Evolutionary conservation across 2,329 filamentous ascomycete species (phyloP).

Genomic region (Paraphoma chrysanthemicola): DNA sequence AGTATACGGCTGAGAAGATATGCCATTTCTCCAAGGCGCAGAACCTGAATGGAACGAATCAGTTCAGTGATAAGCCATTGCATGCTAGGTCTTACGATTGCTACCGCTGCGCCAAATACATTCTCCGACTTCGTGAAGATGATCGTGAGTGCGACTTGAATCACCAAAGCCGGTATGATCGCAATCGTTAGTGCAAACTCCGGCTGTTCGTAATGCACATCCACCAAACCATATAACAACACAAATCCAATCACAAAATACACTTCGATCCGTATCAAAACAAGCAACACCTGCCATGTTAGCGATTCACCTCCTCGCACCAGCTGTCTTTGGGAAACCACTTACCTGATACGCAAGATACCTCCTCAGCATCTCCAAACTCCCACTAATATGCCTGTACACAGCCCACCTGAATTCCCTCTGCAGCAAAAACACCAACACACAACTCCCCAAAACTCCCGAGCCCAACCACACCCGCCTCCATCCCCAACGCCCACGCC

Average conservation of each 20-base stretch:
- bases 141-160: constrained; percentile 19
- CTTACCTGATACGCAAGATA: too few relatives aligned
- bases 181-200: constrained; percentile 31
- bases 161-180: constrained; percentile 25
- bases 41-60: constrained; percentile 9
- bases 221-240: constrained; percentile 25
- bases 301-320: too few relatives aligned
- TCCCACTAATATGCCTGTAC: too few relatives aligned
- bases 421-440: too few relatives aligned
- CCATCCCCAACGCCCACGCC: too few relatives aligned
- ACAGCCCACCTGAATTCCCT: too few relatives aligned
- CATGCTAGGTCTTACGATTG: constrained; percentile 16
- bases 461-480: too few relatives aligned
- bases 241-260: constrained; percentile 7
- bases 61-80: background rate
- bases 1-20: constrained; percentile 29
- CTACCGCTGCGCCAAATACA: constrained; percentile 10
- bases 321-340: too few relatives aligned
- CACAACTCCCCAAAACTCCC: too few relatives aligned
- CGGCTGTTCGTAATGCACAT: constrained; percentile 28
- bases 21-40: constrained; percentile 22
- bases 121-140: constrained; percentile 19
- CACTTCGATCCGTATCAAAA: background rate
- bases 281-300: too few relatives aligned
- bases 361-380: too few relatives aligned